A percentile compares a stretch with the other conserved stretches of the same genome.
These are phyloP conservation scores for Termitomyces sp. DNA, from an alignment of 768 basidiomycete species.

Conservation along the genomic window DNA sequence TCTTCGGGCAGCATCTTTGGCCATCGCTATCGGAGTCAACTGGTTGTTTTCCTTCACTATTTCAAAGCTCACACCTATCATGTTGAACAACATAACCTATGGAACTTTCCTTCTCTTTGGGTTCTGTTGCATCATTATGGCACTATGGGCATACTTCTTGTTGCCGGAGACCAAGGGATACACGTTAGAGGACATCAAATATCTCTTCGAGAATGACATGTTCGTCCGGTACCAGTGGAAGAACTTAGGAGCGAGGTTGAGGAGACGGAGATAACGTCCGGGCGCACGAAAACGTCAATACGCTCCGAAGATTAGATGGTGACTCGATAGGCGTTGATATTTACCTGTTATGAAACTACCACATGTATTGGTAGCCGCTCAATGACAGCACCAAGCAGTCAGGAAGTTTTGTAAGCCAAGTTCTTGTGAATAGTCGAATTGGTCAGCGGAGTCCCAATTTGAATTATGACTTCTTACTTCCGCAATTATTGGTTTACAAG, in stretches of 20 bases:
- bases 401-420: no score
- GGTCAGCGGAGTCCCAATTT: background rate
- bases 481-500: slow-evolving; percentile 56
- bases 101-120: slow-evolving; percentile 42
- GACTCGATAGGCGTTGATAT: background rate
- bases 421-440: no score
- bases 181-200: slow-evolving; percentile 43
- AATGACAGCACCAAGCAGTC: no score
- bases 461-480: slow-evolving; percentile 55
- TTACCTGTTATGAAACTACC: background rate
- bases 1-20: slow-evolving; percentile 34
- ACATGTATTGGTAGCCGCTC: background rate
- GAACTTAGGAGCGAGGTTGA: slow-evolving; percentile 14
- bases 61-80: slow-evolving; percentile 37
- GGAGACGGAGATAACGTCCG: background rate
- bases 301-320: background rate
- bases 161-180: slow-evolving; percentile 46
- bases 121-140: slow-evolving; percentile 36
- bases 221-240: slow-evolving; percentile 23
- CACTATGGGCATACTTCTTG: slow-evolving; percentile 38
- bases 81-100: slow-evolving; percentile 29
- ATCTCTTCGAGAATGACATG: slow-evolving; percentile 37
- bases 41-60: slow-evolving; percentile 46
- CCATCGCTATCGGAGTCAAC: slow-evolving; percentile 35
- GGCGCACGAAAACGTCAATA: background rate